Percentiles rank a stretch among this genome's conserved stretches.
Evolutionary conservation across 768 basidiomycete species (phyloP).

Genomic region (Multifurca ochricompacta): DNA sequence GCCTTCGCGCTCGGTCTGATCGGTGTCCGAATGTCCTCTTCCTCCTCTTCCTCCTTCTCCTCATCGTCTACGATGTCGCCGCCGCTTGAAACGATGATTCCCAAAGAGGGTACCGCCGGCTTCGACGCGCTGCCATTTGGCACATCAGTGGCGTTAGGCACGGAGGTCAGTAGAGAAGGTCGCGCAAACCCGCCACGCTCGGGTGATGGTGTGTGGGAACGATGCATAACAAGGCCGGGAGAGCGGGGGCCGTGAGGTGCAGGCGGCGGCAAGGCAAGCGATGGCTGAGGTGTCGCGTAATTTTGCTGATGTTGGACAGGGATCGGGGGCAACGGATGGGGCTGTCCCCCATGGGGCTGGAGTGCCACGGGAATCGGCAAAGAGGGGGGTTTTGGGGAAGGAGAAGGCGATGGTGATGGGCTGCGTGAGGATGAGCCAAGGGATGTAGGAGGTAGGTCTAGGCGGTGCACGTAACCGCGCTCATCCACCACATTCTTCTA

Average conservation of each 20-base stretch:
- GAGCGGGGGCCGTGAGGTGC: slow-evolving; percentile 68
- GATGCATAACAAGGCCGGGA: slow-evolving; percentile 37
- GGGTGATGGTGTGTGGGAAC: slow-evolving; percentile 69
- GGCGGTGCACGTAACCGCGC: slow-evolving; percentile 23
- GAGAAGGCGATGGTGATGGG: slow-evolving; percentile 38
- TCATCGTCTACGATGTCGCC: background rate
- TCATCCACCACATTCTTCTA: slow-evolving; percentile 35
- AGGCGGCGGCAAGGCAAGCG: slow-evolving; percentile 57
- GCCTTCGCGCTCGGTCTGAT: slow-evolving; percentile 77
- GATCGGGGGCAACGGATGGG: slow-evolving; percentile 34
- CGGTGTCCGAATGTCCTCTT: slow-evolving; percentile 33
- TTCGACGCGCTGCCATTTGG: slow-evolving; percentile 4
- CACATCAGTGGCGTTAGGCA: slow-evolving; percentile 3
- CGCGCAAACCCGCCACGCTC: slow-evolving; percentile 30
- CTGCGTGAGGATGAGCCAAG: slow-evolving; percentile 36
- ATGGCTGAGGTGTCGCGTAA: slow-evolving; percentile 27
- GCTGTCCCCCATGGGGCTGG: slow-evolving; percentile 25
- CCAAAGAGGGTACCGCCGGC: background rate
- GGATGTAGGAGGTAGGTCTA: slow-evolving; percentile 25
- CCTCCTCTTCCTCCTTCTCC: slow-evolving; percentile 20
- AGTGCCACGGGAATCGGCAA: slow-evolving; percentile 26
- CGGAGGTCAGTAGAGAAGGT: background rate
- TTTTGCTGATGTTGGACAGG: slow-evolving; percentile 20
- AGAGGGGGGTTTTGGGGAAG: slow-evolving; percentile 32
- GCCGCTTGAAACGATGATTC: background rate